Evolutionary conservation across 768 basidiomycete genomes (phyloP).

Genomic region (Flagelloscypha sp.): DNA sequence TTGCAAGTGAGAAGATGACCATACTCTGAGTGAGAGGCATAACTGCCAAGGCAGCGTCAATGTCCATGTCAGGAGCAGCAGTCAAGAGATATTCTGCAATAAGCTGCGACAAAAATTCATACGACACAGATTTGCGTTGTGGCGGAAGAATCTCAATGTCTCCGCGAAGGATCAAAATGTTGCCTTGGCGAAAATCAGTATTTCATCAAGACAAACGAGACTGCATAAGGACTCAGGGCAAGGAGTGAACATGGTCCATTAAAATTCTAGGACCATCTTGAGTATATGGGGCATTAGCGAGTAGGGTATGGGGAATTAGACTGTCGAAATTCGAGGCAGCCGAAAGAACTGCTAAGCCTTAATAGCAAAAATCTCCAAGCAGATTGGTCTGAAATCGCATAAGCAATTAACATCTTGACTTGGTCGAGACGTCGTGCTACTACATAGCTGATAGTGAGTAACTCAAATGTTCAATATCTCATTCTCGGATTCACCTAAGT

Average conservation of each 20-base stretch:
- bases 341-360: too few species aligned
- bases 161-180: slow-evolving; percentile 81
- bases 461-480: too few species aligned
- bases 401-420: too few species aligned
- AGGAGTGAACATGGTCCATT: slow-evolving; percentile 90
- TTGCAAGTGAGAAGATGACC: slow-evolving; percentile 18
- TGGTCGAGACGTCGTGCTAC: too few species aligned
- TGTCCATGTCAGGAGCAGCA: slow-evolving; percentile 49
- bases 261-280: too few species aligned
- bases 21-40: slow-evolving; percentile 73
- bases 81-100: slow-evolving; percentile 75
- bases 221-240: slow-evolving; percentile 59
- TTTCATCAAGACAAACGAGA: slow-evolving; percentile 1
- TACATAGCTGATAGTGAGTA: too few species aligned
- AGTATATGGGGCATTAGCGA: too few species aligned
- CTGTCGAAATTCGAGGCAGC: too few species aligned
- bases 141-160: slow-evolving; percentile 66
- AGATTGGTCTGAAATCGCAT: too few species aligned
- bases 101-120: slow-evolving; percentile 76
- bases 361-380: too few species aligned
- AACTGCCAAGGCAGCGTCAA: slow-evolving; percentile 64
- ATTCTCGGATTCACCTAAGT: too few species aligned
- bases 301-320: too few species aligned
- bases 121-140: slow-evolving; percentile 64
- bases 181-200: slow-evolving; percentile 40